These are phyloP conservation scores for Leptosphaerulina australis DNA, from an alignment of 2,329 filamentous ascomycete genomes.

Conservation along the genomic window DNA sequence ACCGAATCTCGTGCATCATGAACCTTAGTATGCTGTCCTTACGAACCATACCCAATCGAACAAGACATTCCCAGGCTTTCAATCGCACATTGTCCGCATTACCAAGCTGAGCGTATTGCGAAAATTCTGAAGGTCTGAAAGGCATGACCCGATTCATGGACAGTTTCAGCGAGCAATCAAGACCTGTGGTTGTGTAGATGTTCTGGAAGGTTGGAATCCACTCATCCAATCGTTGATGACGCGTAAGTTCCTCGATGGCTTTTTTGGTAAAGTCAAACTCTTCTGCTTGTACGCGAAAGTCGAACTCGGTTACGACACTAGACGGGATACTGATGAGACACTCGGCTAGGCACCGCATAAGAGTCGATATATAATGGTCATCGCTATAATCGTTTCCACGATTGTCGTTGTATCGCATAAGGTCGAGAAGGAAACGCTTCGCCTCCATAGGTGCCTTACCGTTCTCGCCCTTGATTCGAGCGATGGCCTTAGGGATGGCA, in stretches of 20 bases:
- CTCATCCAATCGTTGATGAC: conserved; percentile 68
- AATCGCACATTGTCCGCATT: conserved; percentile 66
- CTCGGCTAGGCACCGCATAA: conserved; percentile 70
- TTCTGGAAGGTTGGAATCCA: conserved; percentile 71
- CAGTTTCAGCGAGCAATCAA: conserved; percentile 64
- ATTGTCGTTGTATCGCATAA: conserved; percentile 93
- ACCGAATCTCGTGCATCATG: conserved; percentile 62
- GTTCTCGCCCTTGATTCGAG: conserved; percentile 73
- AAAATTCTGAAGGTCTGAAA: conserved; percentile 61
- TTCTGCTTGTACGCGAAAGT: conserved; percentile 57
- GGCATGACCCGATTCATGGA: conserved; percentile 60
- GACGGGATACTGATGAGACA: conserved; percentile 51
- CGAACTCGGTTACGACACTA: conserved; percentile 43
- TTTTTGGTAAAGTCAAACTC: conserved; percentile 62
- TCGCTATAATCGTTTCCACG: conserved; percentile 88
- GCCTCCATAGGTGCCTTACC: conserved; percentile 80
- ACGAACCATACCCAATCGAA: conserved; percentile 60
- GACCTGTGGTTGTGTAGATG: conserved; percentile 65
- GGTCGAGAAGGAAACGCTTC: conserved; percentile 84
- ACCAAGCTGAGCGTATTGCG: conserved; percentile 65
- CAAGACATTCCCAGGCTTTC: conserved; percentile 63
- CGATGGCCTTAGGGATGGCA: conserved; percentile 80
- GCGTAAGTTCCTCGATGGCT: conserved; percentile 66
- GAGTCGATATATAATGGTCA: conserved; percentile 81
- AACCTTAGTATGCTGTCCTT: conserved; percentile 60